Base-by-base conservation (phyloP, 2,329 filamentous ascomycete species). In the Xylariaceae sp. region DNA sequence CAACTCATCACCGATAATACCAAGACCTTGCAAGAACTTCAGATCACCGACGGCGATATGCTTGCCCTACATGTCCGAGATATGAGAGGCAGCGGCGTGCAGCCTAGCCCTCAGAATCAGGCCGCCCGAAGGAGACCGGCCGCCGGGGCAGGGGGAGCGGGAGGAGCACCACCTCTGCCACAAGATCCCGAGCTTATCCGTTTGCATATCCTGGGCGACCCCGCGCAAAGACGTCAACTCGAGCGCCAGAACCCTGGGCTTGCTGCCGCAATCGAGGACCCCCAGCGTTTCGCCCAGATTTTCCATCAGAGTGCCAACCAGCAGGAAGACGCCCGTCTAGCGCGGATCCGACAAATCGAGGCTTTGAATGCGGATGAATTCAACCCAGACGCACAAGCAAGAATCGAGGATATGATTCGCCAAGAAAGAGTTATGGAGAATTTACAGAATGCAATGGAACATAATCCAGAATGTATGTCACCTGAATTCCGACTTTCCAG, bases 381-480 rank as follows among this genome's bases (percentile, higher is more conserved):
- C 76, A 94, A 99, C 71, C 79, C 92, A 23, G 93, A 97, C 63
- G 91, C 93, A 7, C 95, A 99, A 76, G 83, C 83, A 43, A 91
- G 89, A 77, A 99, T 99, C 61, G 94, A 95, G 71, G 95, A 99
- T 77, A 96, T 98, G 76, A 99, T 99, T 71, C 88, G 95, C 53
- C 91, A 97, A 75, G 91, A 98, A 76, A 84, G 89, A 14, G 94
- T 99, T 41, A 92, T 94, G 75, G 92, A 97, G 77, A 99, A 99
- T 70, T 76, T 98, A 58, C 92, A 98, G 71, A 95, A 93, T 76
- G 95, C 95, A 37, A 94, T 97, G 83, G 94, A 98, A 76, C 89
- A 98, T 76, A 96, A 96, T 69, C 95, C 95, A 0, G 95, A 98
- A 84, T 94, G 94, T 96, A 77, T 67, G 83, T 76, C n/a, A 34